Evolutionary conservation across 768 basidiomycete species (phyloP).

Genomic region (Boletellus sp.): DNA sequence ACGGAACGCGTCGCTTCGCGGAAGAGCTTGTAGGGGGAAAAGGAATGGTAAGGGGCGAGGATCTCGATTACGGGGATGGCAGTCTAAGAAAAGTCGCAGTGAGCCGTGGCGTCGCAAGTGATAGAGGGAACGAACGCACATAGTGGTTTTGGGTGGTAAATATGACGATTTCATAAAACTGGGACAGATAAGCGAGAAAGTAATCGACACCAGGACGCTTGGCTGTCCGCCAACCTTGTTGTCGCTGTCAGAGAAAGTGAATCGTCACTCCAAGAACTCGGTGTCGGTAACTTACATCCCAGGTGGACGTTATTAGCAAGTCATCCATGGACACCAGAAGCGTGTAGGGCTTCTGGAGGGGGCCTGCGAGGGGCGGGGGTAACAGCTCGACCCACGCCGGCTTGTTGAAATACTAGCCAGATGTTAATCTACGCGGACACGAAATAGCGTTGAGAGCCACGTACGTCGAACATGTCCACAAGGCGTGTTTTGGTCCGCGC

Average conservation of each 20-base stretch:
- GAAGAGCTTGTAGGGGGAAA: slow-evolving; percentile 86
- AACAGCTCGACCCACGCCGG: slow-evolving; percentile 91
- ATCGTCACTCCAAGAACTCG: background rate
- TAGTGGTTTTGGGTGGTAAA: slow-evolving; percentile 91
- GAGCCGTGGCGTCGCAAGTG: background rate
- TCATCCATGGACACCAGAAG: slow-evolving; percentile 90
- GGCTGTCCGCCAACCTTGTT: slow-evolving; percentile 94
- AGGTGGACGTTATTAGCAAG: slow-evolving; percentile 83
- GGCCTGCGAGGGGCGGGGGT: slow-evolving; percentile 78
- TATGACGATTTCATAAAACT: slow-evolving; percentile 97
- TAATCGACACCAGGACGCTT: slow-evolving; percentile 98
- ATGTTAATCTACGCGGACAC: background rate
- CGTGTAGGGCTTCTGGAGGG: slow-evolving; percentile 88
- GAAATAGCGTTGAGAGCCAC: slow-evolving; percentile 20
- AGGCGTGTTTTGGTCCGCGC: slow-evolving; percentile 61
- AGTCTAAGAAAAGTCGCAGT: slow-evolving; percentile 50
- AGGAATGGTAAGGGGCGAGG: slow-evolving; percentile 90
- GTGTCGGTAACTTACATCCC: slow-evolving; percentile 73
- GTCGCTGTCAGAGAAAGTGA: slow-evolving; percentile 51
- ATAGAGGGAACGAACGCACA: slow-evolving; percentile 45
- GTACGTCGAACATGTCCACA: slow-evolving; percentile 64
- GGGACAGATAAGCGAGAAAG: slow-evolving; percentile 94
- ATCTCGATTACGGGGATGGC: slow-evolving; percentile 87
- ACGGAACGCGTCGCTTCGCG: slow-evolving; percentile 86
- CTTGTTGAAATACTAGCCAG: slow-evolving; percentile 78